Percentiles rank a stretch among this genome's conserved stretches.
Conservation (phyloP, 2,329 filamentous ascomycete genomes). For the Cadophora sp. region DNA sequence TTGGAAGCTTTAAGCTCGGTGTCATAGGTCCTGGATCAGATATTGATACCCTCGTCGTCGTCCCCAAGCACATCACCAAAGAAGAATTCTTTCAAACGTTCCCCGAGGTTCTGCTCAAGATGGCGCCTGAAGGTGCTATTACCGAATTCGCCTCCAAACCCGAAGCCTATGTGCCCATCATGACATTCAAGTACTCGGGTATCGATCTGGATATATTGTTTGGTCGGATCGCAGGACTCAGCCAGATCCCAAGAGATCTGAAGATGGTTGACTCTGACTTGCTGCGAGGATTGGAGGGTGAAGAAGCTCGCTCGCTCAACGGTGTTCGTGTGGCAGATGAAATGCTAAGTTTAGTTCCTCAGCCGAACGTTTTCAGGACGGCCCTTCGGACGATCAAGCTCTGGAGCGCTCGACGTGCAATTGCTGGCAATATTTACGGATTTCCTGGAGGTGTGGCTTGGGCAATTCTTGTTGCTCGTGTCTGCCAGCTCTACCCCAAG, state of each 20-base stretch:
- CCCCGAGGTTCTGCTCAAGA: conserved; percentile 76
- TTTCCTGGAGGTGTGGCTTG: conserved; percentile 97
- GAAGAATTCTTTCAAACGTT: conserved; percentile 94
- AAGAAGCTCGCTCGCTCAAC: conserved; percentile 87
- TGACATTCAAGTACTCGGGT: conserved; percentile 90
- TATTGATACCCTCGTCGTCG: conserved; percentile 95
- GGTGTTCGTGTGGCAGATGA: conserved; percentile 94
- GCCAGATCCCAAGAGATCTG: conserved; percentile 74
- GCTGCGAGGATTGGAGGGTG: conserved; percentile 84
- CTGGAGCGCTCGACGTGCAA: conserved; percentile 90
- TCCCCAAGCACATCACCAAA: conserved; percentile 85
- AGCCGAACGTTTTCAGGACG: conserved; percentile 86
- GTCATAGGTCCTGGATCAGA: conserved; percentile 96
- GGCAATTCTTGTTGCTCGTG: conserved; percentile 95
- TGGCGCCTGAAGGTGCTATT: conserved; percentile 80
- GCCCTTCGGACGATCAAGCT: conserved; percentile 93
- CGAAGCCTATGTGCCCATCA: conserved; percentile 94
- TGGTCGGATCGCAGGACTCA: conserved; percentile 73
- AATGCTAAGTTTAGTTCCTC: conserved; percentile 86
- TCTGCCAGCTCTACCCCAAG: conserved; percentile 95
- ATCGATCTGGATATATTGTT: conserved; percentile 97
- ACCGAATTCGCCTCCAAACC: conserved; percentile 84
- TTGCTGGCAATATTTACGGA: conserved; percentile 95
- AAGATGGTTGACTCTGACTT: conserved; percentile 84
- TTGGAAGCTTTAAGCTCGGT: conserved; percentile 92